Evolutionary conservation across 495 filamentous ascomycete genomes (phyloP).

Genomic region (Podospora australis): DNA sequence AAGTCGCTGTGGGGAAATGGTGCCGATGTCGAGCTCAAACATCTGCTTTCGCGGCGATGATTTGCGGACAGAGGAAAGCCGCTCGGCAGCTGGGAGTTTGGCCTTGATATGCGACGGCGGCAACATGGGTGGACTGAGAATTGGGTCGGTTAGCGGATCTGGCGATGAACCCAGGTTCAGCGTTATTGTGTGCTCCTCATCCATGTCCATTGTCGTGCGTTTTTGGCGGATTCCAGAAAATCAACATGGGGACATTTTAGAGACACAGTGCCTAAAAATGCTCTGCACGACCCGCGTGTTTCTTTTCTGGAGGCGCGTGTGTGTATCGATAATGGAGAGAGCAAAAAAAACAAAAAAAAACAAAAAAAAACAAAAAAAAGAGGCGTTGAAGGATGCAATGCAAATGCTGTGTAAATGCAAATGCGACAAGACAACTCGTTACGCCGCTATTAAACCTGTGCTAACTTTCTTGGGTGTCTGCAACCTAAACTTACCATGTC

Average conservation of each 20-base stretch:
- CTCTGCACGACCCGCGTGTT: neutral
- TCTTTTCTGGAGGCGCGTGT: neutral
- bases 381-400: no score
- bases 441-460: no score
- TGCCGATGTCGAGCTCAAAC: constrained; percentile 48
- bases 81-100: constrained; percentile 23
- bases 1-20: constrained; percentile 45
- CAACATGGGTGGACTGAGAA: constrained; percentile 17
- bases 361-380: no score
- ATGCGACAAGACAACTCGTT: no score
- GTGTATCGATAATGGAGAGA: neutral
- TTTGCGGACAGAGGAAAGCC: constrained; percentile 22
- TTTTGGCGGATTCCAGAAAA: constrained; percentile 1
- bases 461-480: no score
- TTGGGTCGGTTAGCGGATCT: constrained; percentile 39
- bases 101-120: constrained; percentile 21
- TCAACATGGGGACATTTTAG: neutral
- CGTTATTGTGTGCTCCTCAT: constrained; percentile 22
- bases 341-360: neutral
- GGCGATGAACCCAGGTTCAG: constrained; percentile 41
- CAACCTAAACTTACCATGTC: constrained; percentile 4
- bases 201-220: constrained; percentile 7
- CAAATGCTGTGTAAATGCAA: no score
- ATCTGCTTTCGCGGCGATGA: constrained; percentile 49
- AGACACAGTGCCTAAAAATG: neutral